Conservation (phyloP, 352 stramenopile species). For the Phytophthora pistaciae region DNA sequence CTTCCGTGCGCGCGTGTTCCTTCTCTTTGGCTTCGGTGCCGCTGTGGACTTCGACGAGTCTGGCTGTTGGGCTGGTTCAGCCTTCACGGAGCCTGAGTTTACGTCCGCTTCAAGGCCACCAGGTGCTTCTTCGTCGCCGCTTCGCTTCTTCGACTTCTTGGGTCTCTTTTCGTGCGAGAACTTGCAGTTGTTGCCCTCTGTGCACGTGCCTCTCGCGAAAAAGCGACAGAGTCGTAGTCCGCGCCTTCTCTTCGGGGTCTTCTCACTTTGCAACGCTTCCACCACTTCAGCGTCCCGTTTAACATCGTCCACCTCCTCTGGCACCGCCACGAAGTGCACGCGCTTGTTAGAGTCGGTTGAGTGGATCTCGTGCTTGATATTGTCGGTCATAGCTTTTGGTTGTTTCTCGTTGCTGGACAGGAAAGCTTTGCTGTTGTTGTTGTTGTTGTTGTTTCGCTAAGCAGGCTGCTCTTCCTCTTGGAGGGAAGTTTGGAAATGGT, state of each 20-base stretch:
- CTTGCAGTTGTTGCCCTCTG: conserved; percentile 54
- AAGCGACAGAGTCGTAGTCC: conserved; percentile 46
- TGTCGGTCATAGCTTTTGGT: neutral
- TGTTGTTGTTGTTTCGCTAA: no score
- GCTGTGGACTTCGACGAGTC: neutral
- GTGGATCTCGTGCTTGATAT: no score
- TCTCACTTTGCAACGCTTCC: neutral
- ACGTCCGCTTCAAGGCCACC: neutral
- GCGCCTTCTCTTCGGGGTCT: conserved; percentile 19
- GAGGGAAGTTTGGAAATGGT: neutral
- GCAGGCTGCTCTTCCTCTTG: neutral
- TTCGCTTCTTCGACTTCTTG: conserved; percentile 21
- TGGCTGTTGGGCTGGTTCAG: conserved; percentile 2
- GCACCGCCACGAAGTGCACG: no score
- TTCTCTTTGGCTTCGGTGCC: conserved; percentile 16
- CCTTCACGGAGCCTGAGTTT: neutral
- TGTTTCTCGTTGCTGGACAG: neutral
- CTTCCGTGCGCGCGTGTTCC: conserved; percentile 25
- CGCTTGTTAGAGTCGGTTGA: no score
- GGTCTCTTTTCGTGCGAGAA: conserved; percentile 44
- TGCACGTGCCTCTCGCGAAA: conserved; percentile 59
- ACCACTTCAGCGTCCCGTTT: no score
- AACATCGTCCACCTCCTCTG: no score
- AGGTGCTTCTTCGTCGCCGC: neutral
- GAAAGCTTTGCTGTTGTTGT: no score